Evolutionary conservation across 2,329 filamentous ascomycete genomes (phyloP).

Genomic region (Triangularia verruculosa): DNA sequence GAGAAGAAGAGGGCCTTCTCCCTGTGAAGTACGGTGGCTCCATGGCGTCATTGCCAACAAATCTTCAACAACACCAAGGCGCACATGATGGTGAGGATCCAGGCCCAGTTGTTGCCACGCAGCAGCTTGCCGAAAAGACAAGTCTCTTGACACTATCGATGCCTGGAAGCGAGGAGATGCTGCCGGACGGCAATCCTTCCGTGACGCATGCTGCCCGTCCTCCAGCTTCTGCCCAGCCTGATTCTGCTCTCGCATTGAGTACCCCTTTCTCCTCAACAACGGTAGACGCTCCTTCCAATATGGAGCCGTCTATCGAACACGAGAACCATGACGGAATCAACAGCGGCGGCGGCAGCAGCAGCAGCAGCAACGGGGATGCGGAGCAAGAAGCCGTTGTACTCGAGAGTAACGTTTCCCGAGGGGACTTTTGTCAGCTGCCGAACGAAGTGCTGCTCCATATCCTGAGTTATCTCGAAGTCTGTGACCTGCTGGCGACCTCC

Average conservation of each 20-base stretch:
- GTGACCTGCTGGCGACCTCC: conserved; percentile 53
- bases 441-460: conserved; percentile 58
- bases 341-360: neutral
- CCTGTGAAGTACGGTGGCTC: neutral
- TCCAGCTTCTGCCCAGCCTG: conserved; percentile 24
- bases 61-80: conserved; percentile 1
- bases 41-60: conserved; percentile 18
- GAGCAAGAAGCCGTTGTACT: neutral
- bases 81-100: conserved; percentile 6
- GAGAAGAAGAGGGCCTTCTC: conserved; percentile 11
- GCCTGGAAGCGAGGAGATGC: conserved; percentile 13
- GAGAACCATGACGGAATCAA: neutral
- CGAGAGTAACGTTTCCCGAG: neutral
- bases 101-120: conserved; percentile 17
- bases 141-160: conserved; percentile 26
- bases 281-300: neutral
- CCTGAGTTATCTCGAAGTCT: conserved; percentile 54
- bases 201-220: neutral
- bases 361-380: neutral
- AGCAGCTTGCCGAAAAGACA: conserved; percentile 28
- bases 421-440: conserved; percentile 43
- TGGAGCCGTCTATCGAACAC: neutral
- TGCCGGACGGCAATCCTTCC: neutral
- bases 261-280: neutral
- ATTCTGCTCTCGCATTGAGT: neutral